Evolutionary conservation across 148 eudicot species (phyloP), one percentile per base, ranked within the genome.

Genomic region (Agrostemma githago): DNA sequence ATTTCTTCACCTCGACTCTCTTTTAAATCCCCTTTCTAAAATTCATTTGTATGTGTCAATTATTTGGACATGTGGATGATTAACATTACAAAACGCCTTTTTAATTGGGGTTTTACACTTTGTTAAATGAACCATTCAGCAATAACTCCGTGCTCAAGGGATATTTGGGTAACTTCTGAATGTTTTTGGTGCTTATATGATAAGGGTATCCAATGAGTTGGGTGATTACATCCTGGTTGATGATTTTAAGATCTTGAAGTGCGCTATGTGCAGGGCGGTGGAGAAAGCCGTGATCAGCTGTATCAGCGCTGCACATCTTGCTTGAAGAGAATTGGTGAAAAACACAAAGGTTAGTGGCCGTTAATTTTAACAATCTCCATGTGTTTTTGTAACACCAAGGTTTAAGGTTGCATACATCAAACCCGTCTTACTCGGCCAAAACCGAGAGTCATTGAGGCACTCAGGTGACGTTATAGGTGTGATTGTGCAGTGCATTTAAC

Each of bases 241-340:
- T 16, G 43, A 26, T n/a, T n/a, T 9, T 61, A 21, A 9, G 11
- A 8, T 69, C 38, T 59, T 69, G 3, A 5, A 43, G 16, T 68
- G n/a, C 44, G 26, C 44, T n/a, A 3, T 62, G 15, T 76, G 70
- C 89, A 93, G 98, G 96, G 98, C 76, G 98, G 98, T 66, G 98
- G 98, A 70, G 98, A 93, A 86, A 93, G 98, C 72, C 81, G 86
- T 14, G 89, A 86, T 81, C 98, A 93, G 77, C 89, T 93, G 59
- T 90, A 85, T 75, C 68, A 82, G 59, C 96, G 98, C 41, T 80
- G 89, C 84, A 91, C 95, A 5, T 79, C 89, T 58, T 72, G 85
- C 9, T 44, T 93, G 73, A 87, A 86, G 68, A 84, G 77, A 72
- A 91, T 93, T 54, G 97, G 84, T 59, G 81, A 79, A 72, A 89